phyloP scores from a whole-genome alignment of 1,139 yeast genomes.

The Protomyces inouyei region DNA sequence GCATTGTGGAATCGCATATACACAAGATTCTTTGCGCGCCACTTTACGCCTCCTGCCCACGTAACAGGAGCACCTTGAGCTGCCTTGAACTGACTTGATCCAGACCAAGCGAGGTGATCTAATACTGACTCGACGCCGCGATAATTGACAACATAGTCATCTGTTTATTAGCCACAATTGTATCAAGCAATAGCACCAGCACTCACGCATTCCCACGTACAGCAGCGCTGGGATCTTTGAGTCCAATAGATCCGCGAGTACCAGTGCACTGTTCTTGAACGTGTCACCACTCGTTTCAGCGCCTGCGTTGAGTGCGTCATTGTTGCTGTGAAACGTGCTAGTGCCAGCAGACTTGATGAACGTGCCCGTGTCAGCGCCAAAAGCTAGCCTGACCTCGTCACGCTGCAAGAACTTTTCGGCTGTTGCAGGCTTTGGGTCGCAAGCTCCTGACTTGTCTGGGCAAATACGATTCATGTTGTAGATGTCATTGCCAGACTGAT shows the following conservation, averaged over 20 bases:
- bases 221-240: slow-evolving; percentile 64
- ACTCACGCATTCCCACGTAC: slow-evolving; percentile 86
- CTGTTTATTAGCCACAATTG: no score
- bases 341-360: no score
- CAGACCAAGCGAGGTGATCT: slow-evolving; percentile 57
- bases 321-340: no score
- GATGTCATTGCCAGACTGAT: slow-evolving; percentile 74
- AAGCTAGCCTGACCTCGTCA: no score
- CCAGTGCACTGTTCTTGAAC: no score
- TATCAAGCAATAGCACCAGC: slow-evolving; percentile 49
- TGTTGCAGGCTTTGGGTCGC: slow-evolving; percentile 2
- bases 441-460: slow-evolving; percentile 1
- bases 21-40: slow-evolving; percentile 49
- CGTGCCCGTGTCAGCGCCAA: no score
- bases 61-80: slow-evolving; percentile 41
- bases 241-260: slow-evolving; percentile 37
- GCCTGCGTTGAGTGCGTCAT: no score
- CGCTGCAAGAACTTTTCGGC: no score
- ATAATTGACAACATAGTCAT: slow-evolving; percentile 50
- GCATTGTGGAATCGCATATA: slow-evolving; percentile 61
- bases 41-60: slow-evolving; percentile 38
- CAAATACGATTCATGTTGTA: slow-evolving; percentile 37
- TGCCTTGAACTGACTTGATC: slow-evolving; percentile 39
- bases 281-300: no score
- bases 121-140: slow-evolving; percentile 80